Evolutionary conservation across 257 asterid species (phyloP).

Genomic region (Leptodermis oblonga): DNA sequence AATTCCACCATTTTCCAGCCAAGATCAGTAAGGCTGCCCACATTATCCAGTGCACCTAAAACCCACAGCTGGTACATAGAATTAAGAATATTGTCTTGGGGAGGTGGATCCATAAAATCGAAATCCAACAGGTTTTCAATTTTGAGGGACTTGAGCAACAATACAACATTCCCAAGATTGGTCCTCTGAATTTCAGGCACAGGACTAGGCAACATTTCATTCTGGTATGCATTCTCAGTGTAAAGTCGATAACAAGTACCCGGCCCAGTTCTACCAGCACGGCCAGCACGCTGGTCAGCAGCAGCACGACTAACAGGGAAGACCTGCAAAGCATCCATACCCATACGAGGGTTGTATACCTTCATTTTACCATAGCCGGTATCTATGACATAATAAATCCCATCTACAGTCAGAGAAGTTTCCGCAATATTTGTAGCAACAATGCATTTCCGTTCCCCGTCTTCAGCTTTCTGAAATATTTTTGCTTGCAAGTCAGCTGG

Average conservation of each 20-base stretch:
- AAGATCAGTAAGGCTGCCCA: constrained; percentile 70
- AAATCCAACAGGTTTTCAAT: constrained; percentile 77
- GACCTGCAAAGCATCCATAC: constrained; percentile 99
- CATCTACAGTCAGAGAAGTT: constrained; percentile 91
- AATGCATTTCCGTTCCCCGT: constrained; percentile 90
- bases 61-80: constrained; percentile 99
- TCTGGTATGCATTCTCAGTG: constrained; percentile 74
- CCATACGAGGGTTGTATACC: constrained; percentile 98
- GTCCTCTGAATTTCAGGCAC: constrained; percentile 97
- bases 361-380: constrained; percentile 90
- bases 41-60: constrained; percentile 84
- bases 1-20: constrained; percentile 99
- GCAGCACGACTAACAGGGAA: constrained; percentile 97
- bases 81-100: constrained; percentile 87
- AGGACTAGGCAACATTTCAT: constrained; percentile 88
- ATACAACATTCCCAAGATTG: constrained; percentile 91
- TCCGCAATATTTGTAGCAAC: constrained; percentile 98
- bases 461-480: constrained; percentile 88
- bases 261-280: constrained; percentile 98
- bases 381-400: constrained; percentile 87
- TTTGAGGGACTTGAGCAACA: constrained; percentile 80
- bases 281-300: constrained; percentile 95
- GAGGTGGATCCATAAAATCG: constrained; percentile 98
- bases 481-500: constrained; percentile 98
- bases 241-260: constrained; percentile 94